Evolutionary conservation across 1,139 yeast species (phyloP).

Genomic region (Lodderomyces jiufengensis): DNA sequence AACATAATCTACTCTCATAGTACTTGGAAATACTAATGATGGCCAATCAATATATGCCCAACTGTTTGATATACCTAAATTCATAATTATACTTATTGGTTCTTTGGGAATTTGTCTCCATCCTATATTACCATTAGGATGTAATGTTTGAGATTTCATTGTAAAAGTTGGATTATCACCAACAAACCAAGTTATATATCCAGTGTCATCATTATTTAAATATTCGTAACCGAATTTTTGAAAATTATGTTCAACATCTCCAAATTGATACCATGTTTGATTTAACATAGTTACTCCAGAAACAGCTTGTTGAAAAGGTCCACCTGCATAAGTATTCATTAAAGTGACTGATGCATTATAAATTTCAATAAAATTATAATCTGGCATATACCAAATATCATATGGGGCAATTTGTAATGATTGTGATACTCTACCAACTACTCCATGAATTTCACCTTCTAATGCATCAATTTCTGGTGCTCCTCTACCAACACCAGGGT

Average conservation of each 20-base stretch:
- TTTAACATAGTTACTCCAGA: conserved; percentile 74
- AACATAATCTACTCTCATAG: conserved; percentile 69
- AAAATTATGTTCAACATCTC: conserved; percentile 42
- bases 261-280: conserved; percentile 70
- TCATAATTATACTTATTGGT: conserved; percentile 77
- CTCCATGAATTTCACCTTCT: conserved; percentile 66
- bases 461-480: conserved; percentile 86
- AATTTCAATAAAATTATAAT: conserved; percentile 66
- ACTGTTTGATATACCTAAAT: conserved; percentile 72
- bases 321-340: conserved; percentile 78
- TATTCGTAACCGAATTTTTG: conserved; percentile 81
- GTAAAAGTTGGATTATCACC: conserved; percentile 68
- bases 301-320: conserved; percentile 81
- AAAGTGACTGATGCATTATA: conserved; percentile 57
- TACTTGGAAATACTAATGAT: conserved; percentile 61
- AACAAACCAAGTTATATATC: conserved; percentile 80
- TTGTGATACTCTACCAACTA: conserved; percentile 71
- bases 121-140: conserved; percentile 80
- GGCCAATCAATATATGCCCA: conserved; percentile 87
- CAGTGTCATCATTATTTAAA: conserved; percentile 58
- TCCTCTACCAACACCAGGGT: conserved; percentile 74
- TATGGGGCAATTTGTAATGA: conserved; percentile 80
- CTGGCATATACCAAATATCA: conserved; percentile 84
- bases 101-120: conserved; percentile 78
- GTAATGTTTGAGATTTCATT: conserved; percentile 57